Percentiles rank a stretch among this genome's conserved stretches.
Conservation (phyloP, 352 stramenopile species). For the Globisporangium iwayamae region DNA sequence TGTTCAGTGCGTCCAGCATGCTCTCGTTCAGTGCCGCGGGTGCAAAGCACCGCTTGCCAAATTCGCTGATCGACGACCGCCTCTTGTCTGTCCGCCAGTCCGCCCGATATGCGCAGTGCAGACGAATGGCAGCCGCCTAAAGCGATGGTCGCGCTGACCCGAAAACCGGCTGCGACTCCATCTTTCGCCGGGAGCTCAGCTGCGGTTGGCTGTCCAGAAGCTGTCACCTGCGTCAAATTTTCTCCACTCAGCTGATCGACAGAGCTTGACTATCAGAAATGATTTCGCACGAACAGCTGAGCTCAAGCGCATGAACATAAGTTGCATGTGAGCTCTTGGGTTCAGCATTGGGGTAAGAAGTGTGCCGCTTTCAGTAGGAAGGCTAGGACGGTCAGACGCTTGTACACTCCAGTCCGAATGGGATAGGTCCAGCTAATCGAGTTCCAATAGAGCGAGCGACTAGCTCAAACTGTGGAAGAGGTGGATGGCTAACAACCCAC, state of each 20-base stretch:
- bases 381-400: too few relatives aligned
- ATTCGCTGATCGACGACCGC: background rate
- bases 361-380: too few relatives aligned
- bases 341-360: too few relatives aligned
- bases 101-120: background rate
- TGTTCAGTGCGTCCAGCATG: background rate
- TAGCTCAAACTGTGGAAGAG: background rate
- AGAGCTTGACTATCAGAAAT: background rate
- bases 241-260: conserved; percentile 1
- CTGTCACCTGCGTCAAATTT: background rate
- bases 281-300: background rate
- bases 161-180: background rate
- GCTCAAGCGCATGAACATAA: background rate
- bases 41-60: background rate
- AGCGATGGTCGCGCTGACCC: background rate
- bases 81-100: background rate
- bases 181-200: background rate
- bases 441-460: background rate
- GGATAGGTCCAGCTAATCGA: too few relatives aligned
- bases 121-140: background rate
- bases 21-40: too few relatives aligned
- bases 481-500: background rate
- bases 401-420: too few relatives aligned
- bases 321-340: background rate
- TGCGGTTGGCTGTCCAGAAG: background rate